Evolutionary conservation across 352 stramenopile genomes (phyloP), one percentile per base, ranked within the genome.

Genomic region (Pythium phragmitis): DNA sequence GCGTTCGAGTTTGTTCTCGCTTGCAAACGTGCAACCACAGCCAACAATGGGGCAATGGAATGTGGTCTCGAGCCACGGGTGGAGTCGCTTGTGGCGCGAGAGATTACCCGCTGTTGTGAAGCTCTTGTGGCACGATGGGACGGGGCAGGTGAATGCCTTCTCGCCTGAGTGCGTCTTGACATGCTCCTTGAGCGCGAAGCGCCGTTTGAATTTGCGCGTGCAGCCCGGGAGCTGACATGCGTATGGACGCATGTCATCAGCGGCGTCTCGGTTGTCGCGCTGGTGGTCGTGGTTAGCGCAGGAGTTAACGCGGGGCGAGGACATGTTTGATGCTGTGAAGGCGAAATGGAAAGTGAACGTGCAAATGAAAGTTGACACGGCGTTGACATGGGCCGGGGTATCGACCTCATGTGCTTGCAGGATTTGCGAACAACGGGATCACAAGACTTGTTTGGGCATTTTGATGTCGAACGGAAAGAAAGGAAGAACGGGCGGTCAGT

Each of bases 111-210:
- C 85, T n/a, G 82, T 89, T 58, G 73, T 89, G 34, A 91, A 92
- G 6, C 79, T 75, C 75, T 91, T 92, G 60, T 69, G 62, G 53
- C 83, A 92, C 19, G 63, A 70, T 7, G 17, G 14, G 9, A 63
- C 47, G 28, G 81, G 76, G 21, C 62, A 69, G 4, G 43, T 21
- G 41, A 69, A 69, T 26, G 81, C 79, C 60, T 89, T 78, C 57
- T 88, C 81, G 17, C 81, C 83, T 42, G 81, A 89, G 74, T 92
- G 83, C 41, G 82, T 88, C 75, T 91, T 91, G 59, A 89, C 73
- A 63, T 92, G 83, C 37, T 89, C 79, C 46, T 83, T 84, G 52
- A 89, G 64, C 34, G 83, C 88, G 64, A 84, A 89, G 55, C 85
- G 85, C 59, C 80, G 80, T 65, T 87, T 76, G 73, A 89, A 88